Evolutionary conservation across 2,329 filamentous ascomycete species (phyloP), one percentile per base, ranked within the genome.

Genomic region (Akanthomyces muscarius): DNA sequence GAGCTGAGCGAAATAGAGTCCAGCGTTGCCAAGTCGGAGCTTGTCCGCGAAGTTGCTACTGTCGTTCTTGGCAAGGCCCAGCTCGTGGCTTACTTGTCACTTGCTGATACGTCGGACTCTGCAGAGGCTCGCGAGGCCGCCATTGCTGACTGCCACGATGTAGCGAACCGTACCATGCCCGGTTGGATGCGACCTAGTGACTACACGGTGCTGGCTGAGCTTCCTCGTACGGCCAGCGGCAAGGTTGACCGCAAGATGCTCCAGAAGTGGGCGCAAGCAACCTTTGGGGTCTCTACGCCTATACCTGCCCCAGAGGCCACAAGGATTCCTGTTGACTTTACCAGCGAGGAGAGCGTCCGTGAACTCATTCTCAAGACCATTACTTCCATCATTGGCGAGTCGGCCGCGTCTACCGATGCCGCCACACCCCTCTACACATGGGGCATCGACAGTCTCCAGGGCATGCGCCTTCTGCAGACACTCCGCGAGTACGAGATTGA

Each of bases 51-150:
- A 69, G n/a, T 76, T 65, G 71, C 78, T 72, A 10, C 73, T 74
- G 0, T 80, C 81, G 1, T 84, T 80, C 65, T 86, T 81, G 73
- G 57, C 33, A 64, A 62, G 59, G 56, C 63, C 8, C 56, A 61
- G 58, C 63, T 64, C 13, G 58, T 64, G 2, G 63, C 63, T 3
- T 64, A 59, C 45, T 10, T 64, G n/a, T 54, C 56, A 36, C 58
- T 59, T 3, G 56, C 47, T 5, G 58, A 64, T 11, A 36, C 47
- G 4, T 21, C 21, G 4, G 47, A 51, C 52, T 23, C 44, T n/a
- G 14, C 28, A 10, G 30, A 47, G 44, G 6, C 52, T 23, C 44
- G 25, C 23, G 54, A 52, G 13, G 38, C 38, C 14, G 55, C 48
- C 52, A 54, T 57, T 7, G 52, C 51, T 1, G 57, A 62, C 44